phyloP scores from a whole-genome alignment of 2,329 filamentous ascomycete species.

The Alternaria sp. region DNA sequence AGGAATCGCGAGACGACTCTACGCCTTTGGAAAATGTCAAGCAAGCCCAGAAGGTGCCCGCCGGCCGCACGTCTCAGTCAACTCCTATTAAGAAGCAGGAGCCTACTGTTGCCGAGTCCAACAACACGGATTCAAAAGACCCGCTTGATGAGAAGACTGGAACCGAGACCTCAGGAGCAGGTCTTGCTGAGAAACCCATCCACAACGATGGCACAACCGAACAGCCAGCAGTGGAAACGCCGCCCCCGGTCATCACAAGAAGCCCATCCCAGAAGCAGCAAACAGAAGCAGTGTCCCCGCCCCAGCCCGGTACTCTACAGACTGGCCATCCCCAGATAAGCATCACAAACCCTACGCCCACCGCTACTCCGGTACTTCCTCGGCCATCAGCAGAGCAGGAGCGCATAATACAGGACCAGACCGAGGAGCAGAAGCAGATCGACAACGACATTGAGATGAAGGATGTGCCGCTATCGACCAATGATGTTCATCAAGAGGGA shows the following conservation, averaged over 20 bases:
- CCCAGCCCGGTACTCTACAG: slow-evolving; percentile 45
- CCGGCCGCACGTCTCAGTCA: slow-evolving; percentile 58
- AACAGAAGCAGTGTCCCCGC: slow-evolving; percentile 39
- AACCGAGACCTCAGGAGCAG: slow-evolving; percentile 32
- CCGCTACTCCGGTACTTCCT: slow-evolving; percentile 46
- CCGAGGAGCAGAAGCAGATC: slow-evolving; percentile 55
- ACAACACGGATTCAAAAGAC: slow-evolving; percentile 56
- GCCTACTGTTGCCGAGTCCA: slow-evolving; percentile 52
- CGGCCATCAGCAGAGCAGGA: slow-evolving; percentile 49
- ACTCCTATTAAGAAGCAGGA: slow-evolving; percentile 55
- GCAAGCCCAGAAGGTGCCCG: slow-evolving; percentile 49
- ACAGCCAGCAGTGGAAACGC: slow-evolving; percentile 30
- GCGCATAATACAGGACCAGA: slow-evolving; percentile 59
- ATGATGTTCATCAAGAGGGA: slow-evolving; percentile 57
- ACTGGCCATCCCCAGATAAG: slow-evolving; percentile 50
- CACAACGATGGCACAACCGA: slow-evolving; percentile 34
- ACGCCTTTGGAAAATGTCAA: slow-evolving; percentile 59
- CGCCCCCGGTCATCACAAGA: slow-evolving; percentile 42
- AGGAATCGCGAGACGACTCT: slow-evolving; percentile 60
- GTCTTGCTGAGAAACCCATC: slow-evolving; percentile 34
- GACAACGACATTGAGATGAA: slow-evolving; percentile 71
- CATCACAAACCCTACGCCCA: slow-evolving; percentile 57
- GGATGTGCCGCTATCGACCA: slow-evolving; percentile 63
- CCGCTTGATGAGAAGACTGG: slow-evolving; percentile 55
- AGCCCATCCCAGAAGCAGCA: slow-evolving; percentile 45